Conservation (phyloP, 2,329 filamentous ascomycete genomes). For the Whalleya microplaca region DNA sequence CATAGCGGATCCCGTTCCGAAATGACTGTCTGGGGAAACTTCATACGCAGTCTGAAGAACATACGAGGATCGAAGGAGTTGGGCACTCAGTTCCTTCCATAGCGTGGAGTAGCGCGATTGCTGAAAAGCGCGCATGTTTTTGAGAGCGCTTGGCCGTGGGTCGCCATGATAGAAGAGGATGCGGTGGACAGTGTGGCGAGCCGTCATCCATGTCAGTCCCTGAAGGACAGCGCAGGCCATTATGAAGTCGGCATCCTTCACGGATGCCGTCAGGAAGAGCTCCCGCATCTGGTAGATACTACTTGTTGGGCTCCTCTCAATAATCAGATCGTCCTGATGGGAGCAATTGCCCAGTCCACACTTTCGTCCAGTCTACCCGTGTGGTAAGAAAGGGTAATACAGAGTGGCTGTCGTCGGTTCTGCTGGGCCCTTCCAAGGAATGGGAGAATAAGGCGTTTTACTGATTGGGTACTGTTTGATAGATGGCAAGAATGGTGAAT, state of each 20-base stretch:
- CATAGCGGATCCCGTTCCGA: conserved; percentile 42
- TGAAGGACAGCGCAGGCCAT: conserved; percentile 57
- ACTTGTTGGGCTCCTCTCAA: not conserved
- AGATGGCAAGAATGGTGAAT: not conserved
- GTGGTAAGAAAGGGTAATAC: not conserved
- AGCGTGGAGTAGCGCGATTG: conserved; percentile 15
- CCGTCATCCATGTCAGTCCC: conserved; percentile 60
- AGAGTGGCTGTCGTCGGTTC: too few relatives aligned
- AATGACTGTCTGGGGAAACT: conserved; percentile 51
- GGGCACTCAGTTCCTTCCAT: conserved; percentile 60
- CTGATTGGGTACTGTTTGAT: too few relatives aligned
- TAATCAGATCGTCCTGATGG: not conserved
- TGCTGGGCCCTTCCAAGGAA: too few relatives aligned
- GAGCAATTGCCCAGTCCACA: not conserved
- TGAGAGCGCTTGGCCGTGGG: conserved; percentile 48
- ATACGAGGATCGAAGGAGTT: conserved; percentile 60
- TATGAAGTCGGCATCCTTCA: conserved; percentile 54
- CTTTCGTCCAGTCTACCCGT: not conserved
- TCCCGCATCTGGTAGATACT: conserved; percentile 54
- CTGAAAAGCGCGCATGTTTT: conserved; percentile 38
- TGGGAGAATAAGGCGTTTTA: too few relatives aligned
- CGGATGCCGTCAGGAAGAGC: conserved; percentile 59
- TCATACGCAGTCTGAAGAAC: conserved; percentile 60
- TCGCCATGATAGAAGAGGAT: conserved; percentile 59
- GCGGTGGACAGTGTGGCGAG: conserved; percentile 53